A percentile compares a stretch with the other conserved stretches of the same genome.
These are phyloP conservation scores for Solanum hybrid DNA, from an alignment of 305 asterid genomes.

Conservation along the genomic window DNA sequence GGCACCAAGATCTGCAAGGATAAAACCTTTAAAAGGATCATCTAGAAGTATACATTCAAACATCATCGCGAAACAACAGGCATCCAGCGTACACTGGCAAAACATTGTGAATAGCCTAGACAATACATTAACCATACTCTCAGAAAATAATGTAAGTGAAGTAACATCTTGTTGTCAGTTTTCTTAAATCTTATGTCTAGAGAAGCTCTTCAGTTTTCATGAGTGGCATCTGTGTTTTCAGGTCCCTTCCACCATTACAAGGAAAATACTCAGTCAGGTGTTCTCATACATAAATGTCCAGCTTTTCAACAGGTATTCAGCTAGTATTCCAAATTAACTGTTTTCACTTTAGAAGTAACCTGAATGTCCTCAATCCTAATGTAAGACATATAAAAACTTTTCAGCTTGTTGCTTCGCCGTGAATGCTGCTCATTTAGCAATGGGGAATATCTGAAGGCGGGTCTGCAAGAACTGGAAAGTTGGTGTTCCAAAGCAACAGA, in stretches of 20 bases:
- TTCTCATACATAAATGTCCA: slow-evolving; percentile 96
- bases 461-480: slow-evolving; percentile 77
- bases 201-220: slow-evolving; percentile 1
- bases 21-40: slow-evolving; percentile 66
- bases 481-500: slow-evolving; percentile 70
- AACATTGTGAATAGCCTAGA: slow-evolving; percentile 65
- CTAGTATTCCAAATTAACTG: slow-evolving; percentile 8
- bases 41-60: slow-evolving; percentile 62
- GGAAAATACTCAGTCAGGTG: slow-evolving; percentile 83
- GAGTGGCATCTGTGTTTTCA: slow-evolving; percentile 15
- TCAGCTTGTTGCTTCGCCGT: slow-evolving; percentile 84
- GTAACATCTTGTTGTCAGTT: slow-evolving; percentile 3
- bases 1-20: slow-evolving; percentile 90
- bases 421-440: slow-evolving; percentile 98
- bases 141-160: slow-evolving; percentile 58
- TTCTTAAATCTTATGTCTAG: slow-evolving; percentile 11
- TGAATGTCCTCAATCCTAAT: background rate
- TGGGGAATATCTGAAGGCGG: slow-evolving; percentile 91
- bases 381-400: slow-evolving; percentile 4
- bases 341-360: slow-evolving; percentile 5
- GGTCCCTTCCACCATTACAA: slow-evolving; percentile 68
- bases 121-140: slow-evolving; percentile 53
- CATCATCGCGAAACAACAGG: slow-evolving; percentile 60
- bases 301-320: slow-evolving; percentile 79
- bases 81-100: slow-evolving; percentile 78